A percentile compares a stretch with the other conserved stretches of the same genome.
Conservation (phyloP, 352 stramenopile species). For the Globisporangium radiosum region DNA sequence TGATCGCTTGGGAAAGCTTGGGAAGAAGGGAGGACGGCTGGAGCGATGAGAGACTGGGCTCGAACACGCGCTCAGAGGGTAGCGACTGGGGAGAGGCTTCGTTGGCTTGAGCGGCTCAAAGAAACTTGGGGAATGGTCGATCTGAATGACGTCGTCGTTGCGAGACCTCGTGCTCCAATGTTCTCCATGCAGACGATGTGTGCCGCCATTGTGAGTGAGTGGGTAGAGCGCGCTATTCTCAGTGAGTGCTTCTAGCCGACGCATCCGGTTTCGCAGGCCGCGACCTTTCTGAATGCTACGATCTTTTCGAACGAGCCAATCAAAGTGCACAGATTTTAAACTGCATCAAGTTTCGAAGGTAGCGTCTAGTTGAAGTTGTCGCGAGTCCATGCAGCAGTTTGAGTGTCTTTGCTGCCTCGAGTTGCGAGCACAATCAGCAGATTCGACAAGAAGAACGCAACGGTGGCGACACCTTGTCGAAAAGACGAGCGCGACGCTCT, state of each 20-base stretch:
- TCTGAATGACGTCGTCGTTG: too few relatives aligned
- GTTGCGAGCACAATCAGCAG: neutral
- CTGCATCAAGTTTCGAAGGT: constrained; percentile 3
- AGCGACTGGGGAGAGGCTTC: constrained; percentile 2
- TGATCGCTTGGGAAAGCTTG: neutral
- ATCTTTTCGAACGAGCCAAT: constrained; percentile 1
- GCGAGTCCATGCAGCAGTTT: constrained; percentile 26
- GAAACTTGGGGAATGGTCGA: constrained; percentile 48
- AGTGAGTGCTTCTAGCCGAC: neutral
- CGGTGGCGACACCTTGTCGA: too few relatives aligned
- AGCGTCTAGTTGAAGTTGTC: constrained; percentile 12
- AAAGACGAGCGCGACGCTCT: neutral
- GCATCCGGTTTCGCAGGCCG: neutral
- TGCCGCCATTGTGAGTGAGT: neutral
- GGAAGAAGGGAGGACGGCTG: neutral
- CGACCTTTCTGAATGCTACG: neutral
- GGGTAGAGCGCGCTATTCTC: neutral
- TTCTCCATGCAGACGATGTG: neutral
- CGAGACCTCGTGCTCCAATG: too few relatives aligned
- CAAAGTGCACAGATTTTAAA: neutral
- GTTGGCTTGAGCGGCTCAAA: constrained; percentile 26
- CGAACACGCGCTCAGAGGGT: too few relatives aligned
- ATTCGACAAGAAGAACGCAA: neutral
- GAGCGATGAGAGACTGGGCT: neutral
- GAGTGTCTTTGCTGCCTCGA: constrained; percentile 1